Evolutionary conservation across 108 stramenopile genomes (phyloP), one percentile per base, ranked within the genome.

Genomic region (Conticribra guillardii): DNA sequence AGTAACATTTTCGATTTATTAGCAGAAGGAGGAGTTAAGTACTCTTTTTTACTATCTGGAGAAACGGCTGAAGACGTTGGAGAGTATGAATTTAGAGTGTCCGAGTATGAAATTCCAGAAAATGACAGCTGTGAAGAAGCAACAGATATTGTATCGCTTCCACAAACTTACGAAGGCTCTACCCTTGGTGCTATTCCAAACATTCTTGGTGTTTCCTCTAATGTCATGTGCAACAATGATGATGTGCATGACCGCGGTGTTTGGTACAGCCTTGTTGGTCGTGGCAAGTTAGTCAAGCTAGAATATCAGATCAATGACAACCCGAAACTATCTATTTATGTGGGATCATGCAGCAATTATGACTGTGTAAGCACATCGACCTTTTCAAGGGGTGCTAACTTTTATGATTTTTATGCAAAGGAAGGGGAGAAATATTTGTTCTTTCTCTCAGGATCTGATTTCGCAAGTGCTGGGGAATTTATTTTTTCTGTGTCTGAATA

Each of bases 361-460:
- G 37, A 41, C 11, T 41, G 5, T 5, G 11, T 41, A 9, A 9
- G 37, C 37, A 9, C 8, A 0, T 5, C 34, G 7, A 67, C 27
- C 37, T 32, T 55, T 16, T 0, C 4, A 4, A 54, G 54, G 4
- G 66, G 2, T n/a, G 23, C 37, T n/a, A n/a, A n/a, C n/a, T n/a
- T 45, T 56, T 29, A 67, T 17, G 66, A 67, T 17, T 55, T 67
- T 34, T 41, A 53, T 24, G 3, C 54, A 17, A 26, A 46, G 23
- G 4, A 22, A 29, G 66, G 44, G 4, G 54, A 55, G 16, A 45
- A 41, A 7, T 67, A 67, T 55, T 44, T 15, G 1, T 46, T 67
- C 22, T 18, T 54, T 2, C 31, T 67, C 34, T 54, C 66, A 18
- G 66, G 66, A 16, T 53, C 1, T 21, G 34, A 47, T 33, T 26